Conservation (phyloP, 345 rosid genomes). For the Litchi chinensis region DNA sequence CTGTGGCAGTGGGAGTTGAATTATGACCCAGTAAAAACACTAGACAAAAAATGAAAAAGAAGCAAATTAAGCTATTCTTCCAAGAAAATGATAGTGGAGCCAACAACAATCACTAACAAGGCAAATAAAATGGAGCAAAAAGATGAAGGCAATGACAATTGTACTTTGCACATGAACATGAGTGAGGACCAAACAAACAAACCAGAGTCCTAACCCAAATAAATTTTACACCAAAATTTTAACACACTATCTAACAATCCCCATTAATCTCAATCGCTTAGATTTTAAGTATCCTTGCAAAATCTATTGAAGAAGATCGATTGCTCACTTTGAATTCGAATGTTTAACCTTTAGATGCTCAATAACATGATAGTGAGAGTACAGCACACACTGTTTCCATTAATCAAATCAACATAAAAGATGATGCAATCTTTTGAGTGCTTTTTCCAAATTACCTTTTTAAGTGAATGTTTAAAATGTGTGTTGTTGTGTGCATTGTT, state of each 20-base stretch:
- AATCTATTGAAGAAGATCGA: slow-evolving; percentile 31
- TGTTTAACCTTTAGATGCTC: slow-evolving; percentile 11
- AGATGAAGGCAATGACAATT: neutral
- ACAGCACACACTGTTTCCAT: neutral
- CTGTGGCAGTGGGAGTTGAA: slow-evolving; percentile 4
- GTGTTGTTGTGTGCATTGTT: neutral
- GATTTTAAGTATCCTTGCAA: slow-evolving; percentile 27
- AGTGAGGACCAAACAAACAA: slow-evolving; percentile 1
- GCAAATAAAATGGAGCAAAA: neutral
- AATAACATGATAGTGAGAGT: neutral
- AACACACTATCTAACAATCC: slow-evolving; percentile 8
- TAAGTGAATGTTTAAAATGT: neutral
- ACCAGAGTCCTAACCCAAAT: too few relatives aligned
- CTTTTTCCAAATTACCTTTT: neutral
- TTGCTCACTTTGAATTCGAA: slow-evolving; percentile 9
- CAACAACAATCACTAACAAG: slow-evolving; percentile 10
- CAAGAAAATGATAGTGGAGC: slow-evolving; percentile 16
- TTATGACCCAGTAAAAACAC: neutral
- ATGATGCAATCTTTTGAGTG: neutral
- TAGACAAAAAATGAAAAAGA: neutral
- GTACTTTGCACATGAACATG: neutral
- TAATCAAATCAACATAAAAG: neutral
- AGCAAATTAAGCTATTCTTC: neutral
- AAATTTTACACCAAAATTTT: slow-evolving; percentile 12
- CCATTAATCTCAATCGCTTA: slow-evolving; percentile 2